Evolutionary conservation across 352 stramenopile genomes (phyloP).

Genomic region (Globisporangium sylvaticum): DNA sequence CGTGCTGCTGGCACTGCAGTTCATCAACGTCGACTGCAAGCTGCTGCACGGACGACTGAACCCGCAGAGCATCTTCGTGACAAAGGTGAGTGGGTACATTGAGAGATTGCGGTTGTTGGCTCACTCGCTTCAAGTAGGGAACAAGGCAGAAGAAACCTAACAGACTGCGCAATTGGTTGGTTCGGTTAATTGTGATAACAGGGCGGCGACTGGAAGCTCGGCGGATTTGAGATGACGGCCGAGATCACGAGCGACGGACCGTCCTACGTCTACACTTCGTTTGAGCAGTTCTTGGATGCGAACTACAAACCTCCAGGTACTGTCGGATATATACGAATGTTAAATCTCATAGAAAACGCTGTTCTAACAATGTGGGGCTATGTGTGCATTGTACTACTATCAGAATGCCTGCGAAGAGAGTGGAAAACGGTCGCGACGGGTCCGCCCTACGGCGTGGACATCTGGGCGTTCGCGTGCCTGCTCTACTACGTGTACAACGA

Average conservation of each 20-base stretch:
- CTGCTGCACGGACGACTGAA: slow-evolving; percentile 89
- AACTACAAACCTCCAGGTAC: slow-evolving; percentile 78
- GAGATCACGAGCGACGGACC: slow-evolving; percentile 80
- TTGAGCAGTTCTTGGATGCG: slow-evolving; percentile 82
- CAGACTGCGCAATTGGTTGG: neutral
- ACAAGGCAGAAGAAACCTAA: neutral
- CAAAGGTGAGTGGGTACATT: slow-evolving; percentile 42
- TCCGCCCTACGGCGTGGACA: slow-evolving; percentile 58
- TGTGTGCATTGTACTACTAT: slow-evolving; percentile 12
- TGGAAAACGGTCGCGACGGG: slow-evolving; percentile 57
- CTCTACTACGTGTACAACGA: slow-evolving; percentile 82
- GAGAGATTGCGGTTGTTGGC: neutral
- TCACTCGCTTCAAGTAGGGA: neutral
- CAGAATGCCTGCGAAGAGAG: slow-evolving; percentile 80
- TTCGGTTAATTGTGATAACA: slow-evolving; percentile 11
- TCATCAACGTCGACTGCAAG: slow-evolving; percentile 94
- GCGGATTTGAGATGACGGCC: slow-evolving; percentile 89
- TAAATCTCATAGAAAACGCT: neutral
- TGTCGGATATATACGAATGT: neutral
- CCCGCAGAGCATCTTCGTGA: slow-evolving; percentile 93
- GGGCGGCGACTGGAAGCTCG: slow-evolving; percentile 95
- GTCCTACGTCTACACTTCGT: slow-evolving; percentile 70
- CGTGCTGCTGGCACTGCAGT: slow-evolving; percentile 90
- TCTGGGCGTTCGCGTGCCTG: slow-evolving; percentile 75
- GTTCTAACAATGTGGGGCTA: neutral